Evolutionary conservation across 176 grass and related monocot species (phyloP).

Genomic region (Zoysia pacifica): DNA sequence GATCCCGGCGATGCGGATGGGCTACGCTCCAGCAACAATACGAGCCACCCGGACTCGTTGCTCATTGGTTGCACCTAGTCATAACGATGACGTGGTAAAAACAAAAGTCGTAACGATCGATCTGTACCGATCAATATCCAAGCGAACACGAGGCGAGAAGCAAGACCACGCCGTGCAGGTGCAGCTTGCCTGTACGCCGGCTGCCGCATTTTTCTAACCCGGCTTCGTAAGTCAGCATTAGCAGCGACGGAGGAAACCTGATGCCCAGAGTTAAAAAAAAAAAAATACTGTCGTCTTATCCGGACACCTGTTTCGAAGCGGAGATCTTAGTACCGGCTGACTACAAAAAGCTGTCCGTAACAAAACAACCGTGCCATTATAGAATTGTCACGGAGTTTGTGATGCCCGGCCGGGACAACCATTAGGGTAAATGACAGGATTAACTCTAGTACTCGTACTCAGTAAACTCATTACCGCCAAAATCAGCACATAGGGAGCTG

Average conservation of each 20-base stretch:
- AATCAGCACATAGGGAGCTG: no score
- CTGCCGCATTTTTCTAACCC: neutral
- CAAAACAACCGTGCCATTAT: constrained; percentile 3
- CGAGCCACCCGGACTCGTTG: neutral
- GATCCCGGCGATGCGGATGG: neutral
- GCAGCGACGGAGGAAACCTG: neutral
- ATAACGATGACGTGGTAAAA: neutral
- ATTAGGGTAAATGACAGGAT: neutral
- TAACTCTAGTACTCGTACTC: neutral
- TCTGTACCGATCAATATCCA: neutral
- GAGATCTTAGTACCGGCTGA: neutral
- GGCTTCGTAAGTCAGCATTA: constrained; percentile 26
- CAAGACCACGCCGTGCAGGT: neutral
- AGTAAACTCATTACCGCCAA: neutral
- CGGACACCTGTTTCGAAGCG: constrained; percentile 6
- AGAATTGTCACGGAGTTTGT: constrained; percentile 13
- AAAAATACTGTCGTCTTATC: neutral
- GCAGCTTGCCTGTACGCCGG: neutral
- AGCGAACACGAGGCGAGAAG: neutral
- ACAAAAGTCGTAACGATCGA: neutral
- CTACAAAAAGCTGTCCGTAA: constrained; percentile 3
- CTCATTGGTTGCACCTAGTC: neutral
- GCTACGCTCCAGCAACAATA: neutral
- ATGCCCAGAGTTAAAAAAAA: neutral
- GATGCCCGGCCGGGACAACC: constrained; percentile 1